Evolutionary conservation across 2,329 filamentous ascomycete genomes (phyloP).

Genomic region (Pseudogymnoascus sp.): DNA sequence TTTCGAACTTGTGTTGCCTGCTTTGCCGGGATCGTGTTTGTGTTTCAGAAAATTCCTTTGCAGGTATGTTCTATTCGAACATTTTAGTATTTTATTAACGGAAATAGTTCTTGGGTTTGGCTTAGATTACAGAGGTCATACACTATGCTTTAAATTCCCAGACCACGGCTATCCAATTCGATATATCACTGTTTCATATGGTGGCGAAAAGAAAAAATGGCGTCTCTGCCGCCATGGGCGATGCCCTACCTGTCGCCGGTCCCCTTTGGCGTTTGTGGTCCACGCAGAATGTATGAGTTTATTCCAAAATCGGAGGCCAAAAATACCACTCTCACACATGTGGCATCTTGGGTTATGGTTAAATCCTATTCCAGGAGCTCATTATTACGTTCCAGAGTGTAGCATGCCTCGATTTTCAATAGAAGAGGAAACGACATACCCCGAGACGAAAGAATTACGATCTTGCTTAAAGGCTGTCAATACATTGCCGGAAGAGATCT

Average conservation of each 20-base stretch:
- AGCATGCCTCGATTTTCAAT: background rate
- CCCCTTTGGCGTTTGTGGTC: background rate
- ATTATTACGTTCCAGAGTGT: background rate
- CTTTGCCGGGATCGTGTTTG: slow-evolving; percentile 8
- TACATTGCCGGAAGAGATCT: background rate
- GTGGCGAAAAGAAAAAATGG: background rate
- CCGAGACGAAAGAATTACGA: background rate
- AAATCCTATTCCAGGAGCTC: slow-evolving; percentile 1
- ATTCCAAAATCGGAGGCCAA: background rate
- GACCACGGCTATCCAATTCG: background rate
- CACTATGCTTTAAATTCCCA: slow-evolving; percentile 3
- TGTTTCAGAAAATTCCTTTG: slow-evolving; percentile 2
- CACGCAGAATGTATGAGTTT: background rate
- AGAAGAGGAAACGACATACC: background rate
- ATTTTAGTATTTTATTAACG: background rate
- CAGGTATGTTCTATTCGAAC: background rate
- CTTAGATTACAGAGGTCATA: slow-evolving; percentile 7
- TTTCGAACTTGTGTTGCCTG: slow-evolving; percentile 7
- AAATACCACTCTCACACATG: background rate
- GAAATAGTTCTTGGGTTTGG: slow-evolving; percentile 4
- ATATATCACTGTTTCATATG: background rate
- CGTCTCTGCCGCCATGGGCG: slow-evolving; percentile 2
- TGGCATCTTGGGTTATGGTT: slow-evolving; percentile 8
- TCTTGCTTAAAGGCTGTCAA: background rate
- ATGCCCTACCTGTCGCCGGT: background rate